Evolutionary conservation across 1,284 basidiomycete genomes (phyloP), one percentile per base, ranked within the genome.

Genomic region (Papiliotrema laurentii): DNA sequence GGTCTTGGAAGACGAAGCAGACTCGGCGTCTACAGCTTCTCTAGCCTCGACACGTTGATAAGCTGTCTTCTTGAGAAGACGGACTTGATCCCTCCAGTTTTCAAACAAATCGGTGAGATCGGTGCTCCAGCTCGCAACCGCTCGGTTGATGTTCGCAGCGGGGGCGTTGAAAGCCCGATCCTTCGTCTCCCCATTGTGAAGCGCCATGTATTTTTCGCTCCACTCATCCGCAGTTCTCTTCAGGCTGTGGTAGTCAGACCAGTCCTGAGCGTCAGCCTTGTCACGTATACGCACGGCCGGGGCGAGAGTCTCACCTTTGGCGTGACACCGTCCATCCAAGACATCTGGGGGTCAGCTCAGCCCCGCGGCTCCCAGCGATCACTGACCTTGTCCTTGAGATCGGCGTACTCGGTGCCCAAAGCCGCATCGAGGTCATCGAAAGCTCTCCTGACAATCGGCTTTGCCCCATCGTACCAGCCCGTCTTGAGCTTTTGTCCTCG

Each of bases 41-140:
- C 63, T 51, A 2, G 69, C 69, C 4, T 59, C 58, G 31, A 69
- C 66, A 14, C 64, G 50, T 45, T 68, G 65, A 4, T 59, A 40
- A 0, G 68, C 69, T 11, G 60, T 49, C 30, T 58, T 50, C 43
- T 57, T 57, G 35, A 70, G 54, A 10, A 50, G 51, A 16, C 43
- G 54, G 31, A 68, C 50, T 30, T 56, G 51, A 22, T 47, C 56
- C 34, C 56, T 55, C 61, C 61, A 70, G 0, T 42, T 54, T 47
- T 63, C 67, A 47, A 63, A 66, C 16, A 56, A 47, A 33, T 69
- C 69, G 52, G 66, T 56, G 26, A 73, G 54, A 28, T 68, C 61
- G 27, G 60, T 60, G 30, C 50, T 43, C 16, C 64, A 43, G 39
- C 60, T 58, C 19, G 50, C 50, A 24, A 63, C 43, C 14, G 61